Percentiles rank a stretch among this genome's conserved stretches.
phyloP scores from a whole-genome alignment of 1,284 basidiomycete species.

The Ganoderma boninense region DNA sequence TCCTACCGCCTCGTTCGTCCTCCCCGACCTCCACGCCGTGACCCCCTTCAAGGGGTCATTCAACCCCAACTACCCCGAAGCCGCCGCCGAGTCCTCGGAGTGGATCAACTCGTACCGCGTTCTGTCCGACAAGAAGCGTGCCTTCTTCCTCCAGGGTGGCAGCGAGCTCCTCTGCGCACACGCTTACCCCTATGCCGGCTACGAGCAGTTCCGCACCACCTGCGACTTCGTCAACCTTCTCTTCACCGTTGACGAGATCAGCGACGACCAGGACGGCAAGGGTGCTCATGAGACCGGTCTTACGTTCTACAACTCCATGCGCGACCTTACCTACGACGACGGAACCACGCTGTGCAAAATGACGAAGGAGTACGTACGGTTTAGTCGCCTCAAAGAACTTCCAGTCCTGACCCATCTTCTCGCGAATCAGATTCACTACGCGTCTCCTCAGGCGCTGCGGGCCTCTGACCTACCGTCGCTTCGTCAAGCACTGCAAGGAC shows the following conservation, averaged over 20 bases:
- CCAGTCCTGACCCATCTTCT: slow-evolving; percentile 15
- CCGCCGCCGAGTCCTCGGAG: slow-evolving; percentile 60
- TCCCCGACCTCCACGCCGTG: slow-evolving; percentile 63
- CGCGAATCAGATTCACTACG: slow-evolving; percentile 54
- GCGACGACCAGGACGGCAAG: slow-evolving; percentile 67
- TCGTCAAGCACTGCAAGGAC: slow-evolving; percentile 59
- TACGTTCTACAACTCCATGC: slow-evolving; percentile 61
- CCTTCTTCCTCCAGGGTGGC: slow-evolving; percentile 65
- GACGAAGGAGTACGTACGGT: slow-evolving; percentile 62
- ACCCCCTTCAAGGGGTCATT: slow-evolving; percentile 54
- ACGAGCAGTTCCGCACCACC: slow-evolving; percentile 64
- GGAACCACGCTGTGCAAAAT: slow-evolving; percentile 62
- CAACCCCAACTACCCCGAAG: slow-evolving; percentile 65
- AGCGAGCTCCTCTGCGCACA: slow-evolving; percentile 71
- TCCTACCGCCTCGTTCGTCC: slow-evolving; percentile 49
- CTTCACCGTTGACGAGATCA: slow-evolving; percentile 75
- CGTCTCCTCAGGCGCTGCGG: slow-evolving; percentile 56
- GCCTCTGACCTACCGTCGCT: slow-evolving; percentile 54
- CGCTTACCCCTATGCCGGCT: slow-evolving; percentile 66
- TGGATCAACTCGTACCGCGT: slow-evolving; percentile 71
- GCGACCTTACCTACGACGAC: slow-evolving; percentile 60
- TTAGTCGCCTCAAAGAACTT: not conserved
- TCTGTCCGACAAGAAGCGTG: slow-evolving; percentile 66
- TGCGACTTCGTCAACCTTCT: slow-evolving; percentile 75
- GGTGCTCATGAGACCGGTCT: slow-evolving; percentile 64